These are phyloP conservation scores for Rutstroemia sp. DNA, from an alignment of 2,329 filamentous ascomycete genomes.

Conservation along the genomic window DNA sequence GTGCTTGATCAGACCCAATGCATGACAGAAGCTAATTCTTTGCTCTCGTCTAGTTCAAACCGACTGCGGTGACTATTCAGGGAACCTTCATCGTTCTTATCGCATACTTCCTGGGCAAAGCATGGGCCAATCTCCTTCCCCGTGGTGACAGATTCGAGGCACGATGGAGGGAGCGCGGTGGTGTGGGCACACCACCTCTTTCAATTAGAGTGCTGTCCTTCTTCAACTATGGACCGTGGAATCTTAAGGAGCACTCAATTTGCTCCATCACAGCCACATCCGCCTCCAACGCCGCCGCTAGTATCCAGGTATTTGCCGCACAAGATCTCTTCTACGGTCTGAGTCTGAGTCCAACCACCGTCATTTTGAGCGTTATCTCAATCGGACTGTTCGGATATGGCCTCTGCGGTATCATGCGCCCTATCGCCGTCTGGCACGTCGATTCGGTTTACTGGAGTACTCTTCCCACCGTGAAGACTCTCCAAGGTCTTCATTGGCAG, in stretches of 20 bases:
- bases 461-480: slow-evolving; percentile 32
- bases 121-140: slow-evolving; percentile 40
- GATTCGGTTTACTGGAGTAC: slow-evolving; percentile 41
- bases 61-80: slow-evolving; percentile 39
- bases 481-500: slow-evolving; percentile 35
- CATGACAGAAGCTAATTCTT: background rate
- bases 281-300: slow-evolving; percentile 40
- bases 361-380: slow-evolving; percentile 39
- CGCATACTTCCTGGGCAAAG: slow-evolving; percentile 46
- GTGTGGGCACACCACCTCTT: slow-evolving; percentile 35
- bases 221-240: slow-evolving; percentile 45
- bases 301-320: slow-evolving; percentile 37
- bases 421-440: slow-evolving; percentile 39
- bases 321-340: slow-evolving; percentile 40
- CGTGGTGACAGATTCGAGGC: slow-evolving; percentile 44
- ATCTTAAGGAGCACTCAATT: slow-evolving; percentile 48
- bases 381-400: slow-evolving; percentile 44
- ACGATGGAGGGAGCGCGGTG: slow-evolving; percentile 37
- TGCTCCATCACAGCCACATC: slow-evolving; percentile 47
- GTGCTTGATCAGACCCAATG: background rate
- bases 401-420: slow-evolving; percentile 39
- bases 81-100: slow-evolving; percentile 52
- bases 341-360: slow-evolving; percentile 32
- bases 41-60: slow-evolving; percentile 39
- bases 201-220: slow-evolving; percentile 37